phyloP scores from a whole-genome alignment of 2,329 filamentous ascomycete genomes.

The Colletotrichum cuscutae region DNA sequence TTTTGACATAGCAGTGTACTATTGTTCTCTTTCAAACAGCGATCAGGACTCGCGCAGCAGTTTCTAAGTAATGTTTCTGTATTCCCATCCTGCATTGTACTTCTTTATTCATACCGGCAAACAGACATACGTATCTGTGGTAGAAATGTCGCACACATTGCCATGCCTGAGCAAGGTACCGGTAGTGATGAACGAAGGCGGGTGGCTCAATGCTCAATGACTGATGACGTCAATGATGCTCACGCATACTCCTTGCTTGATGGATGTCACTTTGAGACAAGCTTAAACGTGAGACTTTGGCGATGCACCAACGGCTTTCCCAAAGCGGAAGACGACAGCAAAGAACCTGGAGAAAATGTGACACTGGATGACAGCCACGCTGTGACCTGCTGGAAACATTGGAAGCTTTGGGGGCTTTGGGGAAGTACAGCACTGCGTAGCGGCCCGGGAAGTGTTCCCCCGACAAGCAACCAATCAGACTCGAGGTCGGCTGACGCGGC shows the following conservation, averaged over 20 bases:
- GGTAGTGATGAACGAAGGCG: no score
- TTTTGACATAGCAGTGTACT: background rate
- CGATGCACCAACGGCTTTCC: constrained; percentile 3
- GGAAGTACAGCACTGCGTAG: background rate
- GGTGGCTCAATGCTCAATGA: background rate
- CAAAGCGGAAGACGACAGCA: background rate
- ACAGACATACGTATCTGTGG: no score
- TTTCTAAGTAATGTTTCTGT: background rate
- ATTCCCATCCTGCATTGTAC: no score
- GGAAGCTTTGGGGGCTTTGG: background rate
- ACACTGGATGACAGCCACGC: constrained; percentile 28
- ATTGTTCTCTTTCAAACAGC: background rate
- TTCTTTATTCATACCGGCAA: no score
- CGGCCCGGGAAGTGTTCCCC: background rate
- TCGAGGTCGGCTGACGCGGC: constrained; percentile 24
- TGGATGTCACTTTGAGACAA: constrained; percentile 5
- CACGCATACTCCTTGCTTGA: background rate
- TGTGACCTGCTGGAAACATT: background rate
- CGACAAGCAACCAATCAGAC: constrained; percentile 6
- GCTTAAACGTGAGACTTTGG: constrained; percentile 8
- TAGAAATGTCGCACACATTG: no score
- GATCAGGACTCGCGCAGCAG: background rate
- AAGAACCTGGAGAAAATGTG: background rate
- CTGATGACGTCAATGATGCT: background rate
- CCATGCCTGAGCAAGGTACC: no score